A percentile compares a stretch with the other conserved stretches of the same genome.
Conservation (phyloP, 495 filamentous ascomycete genomes). For the Chaetomium fimeti region DNA sequence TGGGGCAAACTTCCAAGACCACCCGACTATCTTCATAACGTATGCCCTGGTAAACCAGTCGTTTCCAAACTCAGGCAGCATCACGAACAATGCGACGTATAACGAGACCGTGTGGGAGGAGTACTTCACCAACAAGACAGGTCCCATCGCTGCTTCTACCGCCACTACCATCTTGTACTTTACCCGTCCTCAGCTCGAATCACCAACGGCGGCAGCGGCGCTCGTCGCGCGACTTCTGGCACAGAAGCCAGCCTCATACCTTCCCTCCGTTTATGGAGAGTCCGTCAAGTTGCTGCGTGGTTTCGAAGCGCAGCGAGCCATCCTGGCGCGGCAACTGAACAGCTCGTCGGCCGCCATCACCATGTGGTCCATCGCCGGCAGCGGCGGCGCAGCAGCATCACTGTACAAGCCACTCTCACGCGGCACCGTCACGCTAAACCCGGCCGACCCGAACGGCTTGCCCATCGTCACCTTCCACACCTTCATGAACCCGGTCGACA, state of each 20-base stretch:
- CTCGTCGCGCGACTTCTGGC: conserved; percentile 19
- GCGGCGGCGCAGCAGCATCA: conserved; percentile 25
- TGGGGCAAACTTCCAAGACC: conserved; percentile 31
- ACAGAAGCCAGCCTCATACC: conserved; percentile 25
- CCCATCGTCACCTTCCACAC: conserved; percentile 32
- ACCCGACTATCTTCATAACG: conserved; percentile 23
- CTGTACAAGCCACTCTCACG: conserved; percentile 37
- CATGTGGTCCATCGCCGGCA: conserved; percentile 32
- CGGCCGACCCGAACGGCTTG: conserved; percentile 34
- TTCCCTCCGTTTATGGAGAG: conserved; percentile 26
- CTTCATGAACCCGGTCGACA: conserved; percentile 36
- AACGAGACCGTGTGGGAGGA: conserved; percentile 37
- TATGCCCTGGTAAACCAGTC: too few species aligned
- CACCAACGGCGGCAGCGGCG: conserved; percentile 23
- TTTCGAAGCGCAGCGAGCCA: conserved; percentile 35
- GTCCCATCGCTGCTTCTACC: conserved; percentile 29
- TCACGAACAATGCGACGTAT: conserved; percentile 35
- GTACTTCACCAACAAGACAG: conserved; percentile 38
- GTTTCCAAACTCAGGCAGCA: conserved; percentile 17
- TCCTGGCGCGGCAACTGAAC: conserved; percentile 27
- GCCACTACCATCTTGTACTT: conserved; percentile 17
- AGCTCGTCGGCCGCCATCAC: conserved; percentile 17
- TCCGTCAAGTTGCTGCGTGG: conserved; percentile 25
- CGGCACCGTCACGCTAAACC: conserved; percentile 40
- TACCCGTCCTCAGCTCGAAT: conserved; percentile 23